These are phyloP conservation scores for Clitocybe nebularis DNA, from an alignment of 1,284 basidiomycete species.

Conservation along the genomic window DNA sequence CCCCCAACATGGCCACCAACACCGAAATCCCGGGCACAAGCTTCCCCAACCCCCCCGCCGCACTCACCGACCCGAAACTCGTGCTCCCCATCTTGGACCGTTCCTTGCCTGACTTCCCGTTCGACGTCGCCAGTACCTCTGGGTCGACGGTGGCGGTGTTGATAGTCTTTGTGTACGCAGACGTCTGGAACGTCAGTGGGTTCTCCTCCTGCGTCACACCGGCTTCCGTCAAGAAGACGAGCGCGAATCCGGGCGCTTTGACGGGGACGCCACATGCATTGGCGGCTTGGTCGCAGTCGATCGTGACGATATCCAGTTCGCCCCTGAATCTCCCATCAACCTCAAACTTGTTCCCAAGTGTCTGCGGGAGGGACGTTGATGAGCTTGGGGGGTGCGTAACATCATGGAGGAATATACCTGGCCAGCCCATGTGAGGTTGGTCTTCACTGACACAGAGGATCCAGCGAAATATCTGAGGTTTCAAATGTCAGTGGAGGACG, in stretches of 20 bases:
- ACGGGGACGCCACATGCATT: slow-evolving; percentile 58
- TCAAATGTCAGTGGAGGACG: too few relatives aligned
- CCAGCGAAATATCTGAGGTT: slow-evolving; percentile 42
- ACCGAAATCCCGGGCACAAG: not conserved
- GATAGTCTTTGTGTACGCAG: slow-evolving; percentile 38
- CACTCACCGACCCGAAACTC: slow-evolving; percentile 21
- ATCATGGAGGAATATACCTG: slow-evolving; percentile 33
- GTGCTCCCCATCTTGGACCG: slow-evolving; percentile 35
- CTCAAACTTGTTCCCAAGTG: slow-evolving; percentile 58
- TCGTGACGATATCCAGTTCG: slow-evolving; percentile 42
- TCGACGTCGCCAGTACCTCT: slow-evolving; percentile 41
- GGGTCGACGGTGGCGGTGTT: slow-evolving; percentile 44
- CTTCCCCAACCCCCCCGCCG: not conserved
- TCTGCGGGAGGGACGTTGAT: slow-evolving; percentile 43
- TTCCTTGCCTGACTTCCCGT: slow-evolving; percentile 40
- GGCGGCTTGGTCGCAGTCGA: slow-evolving; percentile 42
- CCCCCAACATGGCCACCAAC: not conserved
- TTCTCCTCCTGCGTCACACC: slow-evolving; percentile 31
- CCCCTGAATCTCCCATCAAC: slow-evolving; percentile 63
- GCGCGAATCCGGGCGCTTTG: slow-evolving; percentile 63
- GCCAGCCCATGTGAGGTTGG: slow-evolving; percentile 63
- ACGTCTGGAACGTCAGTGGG: slow-evolving; percentile 52
- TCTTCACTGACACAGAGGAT: slow-evolving; percentile 47
- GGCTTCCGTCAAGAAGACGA: slow-evolving; percentile 55
- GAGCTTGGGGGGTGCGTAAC: too few relatives aligned